Base-by-base conservation (phyloP, 2,329 filamentous ascomycete genomes). In the Diaporthe vexans region DNA sequence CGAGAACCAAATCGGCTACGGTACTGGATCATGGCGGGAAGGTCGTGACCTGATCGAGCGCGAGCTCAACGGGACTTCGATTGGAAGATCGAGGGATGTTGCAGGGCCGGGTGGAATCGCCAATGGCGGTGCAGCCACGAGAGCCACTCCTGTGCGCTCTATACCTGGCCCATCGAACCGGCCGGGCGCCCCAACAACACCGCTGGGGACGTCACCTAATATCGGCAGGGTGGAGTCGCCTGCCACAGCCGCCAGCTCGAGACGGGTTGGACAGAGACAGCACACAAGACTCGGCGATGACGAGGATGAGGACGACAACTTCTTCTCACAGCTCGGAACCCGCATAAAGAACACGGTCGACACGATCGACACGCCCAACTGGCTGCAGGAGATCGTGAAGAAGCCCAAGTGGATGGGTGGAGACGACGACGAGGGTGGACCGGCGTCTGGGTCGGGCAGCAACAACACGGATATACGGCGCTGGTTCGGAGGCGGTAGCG, bases 271-370 rank as follows among this genome's bases (percentile, higher is more conserved):
- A 70, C 76, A 81, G 79, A 73, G 81, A 78, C 72, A 80, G 83
- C 56, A 79, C 46, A 61, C 82, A 37, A 77, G 83, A 51, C 80
- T 85, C 40, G 82, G 88, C 26, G 88, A 90, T 0, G 88, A 89
- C 10, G 89, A 90, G n/a, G 88, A 90, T 1, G 92, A 94, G 43
- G 92, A 95, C 19, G 94, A 95, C 72, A 94, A 92, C 77, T 94
- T 98, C 82, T 95, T 98, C 80, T 90, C 94, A 77, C 92, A 93
- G 46, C 91, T 98, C 76, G 92, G 94, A 0, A 94, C 97, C 80
- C 89, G 96, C 48, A 92, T 99, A 78, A 94, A 92, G 83, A 99
- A 99, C 80, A 98, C 97, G 0, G 91, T 98, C 70, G 96, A 98
- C 76, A 93, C 91, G 0, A 89, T 95, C 2, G 93, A 95, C 70